phyloP scores from a whole-genome alignment of 1,284 basidiomycete genomes.

The Ceratobasidium sp. region DNA sequence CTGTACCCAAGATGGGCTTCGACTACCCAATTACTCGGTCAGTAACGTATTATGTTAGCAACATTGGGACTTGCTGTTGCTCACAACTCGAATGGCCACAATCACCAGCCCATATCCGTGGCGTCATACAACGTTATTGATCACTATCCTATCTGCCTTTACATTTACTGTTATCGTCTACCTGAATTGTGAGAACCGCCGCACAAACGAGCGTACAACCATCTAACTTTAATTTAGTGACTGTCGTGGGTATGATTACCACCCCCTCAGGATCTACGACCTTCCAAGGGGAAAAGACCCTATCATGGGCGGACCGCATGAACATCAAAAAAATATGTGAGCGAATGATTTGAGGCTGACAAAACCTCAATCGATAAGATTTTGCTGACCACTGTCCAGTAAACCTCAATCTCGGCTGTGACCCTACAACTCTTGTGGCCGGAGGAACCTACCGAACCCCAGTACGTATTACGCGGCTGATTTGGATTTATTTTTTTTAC shows the following conservation, averaged over 20 bases:
- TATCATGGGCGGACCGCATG: background rate
- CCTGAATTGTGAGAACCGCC: background rate
- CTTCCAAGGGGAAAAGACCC: background rate
- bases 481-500: too few relatives aligned
- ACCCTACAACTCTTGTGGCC: conserved; percentile 10
- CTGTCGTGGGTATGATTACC: conserved; percentile 6
- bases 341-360: background rate
- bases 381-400: background rate
- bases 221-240: conserved; percentile 3
- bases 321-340: conserved; percentile 11
- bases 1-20: background rate
- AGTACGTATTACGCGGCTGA: background rate
- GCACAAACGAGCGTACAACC: background rate
- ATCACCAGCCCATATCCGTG: conserved; percentile 15
- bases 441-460: conserved; percentile 10
- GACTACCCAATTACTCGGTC: conserved; percentile 11
- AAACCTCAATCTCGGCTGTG: background rate
- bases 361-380: background rate
- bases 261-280: background rate
- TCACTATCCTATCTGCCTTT: background rate
- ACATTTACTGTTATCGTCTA: background rate
- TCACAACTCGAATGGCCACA: background rate
- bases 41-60: background rate
- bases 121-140: background rate
- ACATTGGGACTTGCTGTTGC: background rate